Evolutionary conservation across 1,284 basidiomycete species (phyloP).

Genomic region (Phlebopus sp.): DNA sequence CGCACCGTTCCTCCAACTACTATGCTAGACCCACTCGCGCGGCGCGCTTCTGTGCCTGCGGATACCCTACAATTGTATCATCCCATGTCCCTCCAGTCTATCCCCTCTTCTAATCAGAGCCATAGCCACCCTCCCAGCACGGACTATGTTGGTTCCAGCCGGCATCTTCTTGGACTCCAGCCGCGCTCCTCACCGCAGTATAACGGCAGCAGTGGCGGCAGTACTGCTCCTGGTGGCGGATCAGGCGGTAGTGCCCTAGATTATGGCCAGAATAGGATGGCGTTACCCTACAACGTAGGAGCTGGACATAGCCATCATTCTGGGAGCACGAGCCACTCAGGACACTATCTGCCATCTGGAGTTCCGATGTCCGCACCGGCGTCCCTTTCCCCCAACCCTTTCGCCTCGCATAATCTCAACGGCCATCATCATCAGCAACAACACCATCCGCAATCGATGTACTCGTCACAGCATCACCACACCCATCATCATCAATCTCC

Average conservation of each 20-base stretch:
- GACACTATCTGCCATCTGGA: conserved; percentile 42
- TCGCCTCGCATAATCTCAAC: conserved; percentile 36
- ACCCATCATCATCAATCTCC: conserved; percentile 23
- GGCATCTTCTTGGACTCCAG: conserved; percentile 32
- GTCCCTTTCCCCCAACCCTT: conserved; percentile 45
- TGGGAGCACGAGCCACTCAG: conserved; percentile 34
- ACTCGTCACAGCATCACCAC: conserved; percentile 28
- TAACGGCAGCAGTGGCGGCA: conserved; percentile 15
- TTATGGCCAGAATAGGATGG: conserved; percentile 29
- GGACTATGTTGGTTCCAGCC: conserved; percentile 27
- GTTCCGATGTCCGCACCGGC: conserved; percentile 54
- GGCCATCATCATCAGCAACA: conserved; percentile 21
- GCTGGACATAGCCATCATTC: conserved; percentile 31
- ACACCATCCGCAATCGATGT: conserved; percentile 28
- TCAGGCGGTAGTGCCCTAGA: conserved; percentile 19
- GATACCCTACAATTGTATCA: conserved; percentile 69
- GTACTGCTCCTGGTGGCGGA: background rate
- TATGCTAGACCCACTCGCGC: conserved; percentile 36
- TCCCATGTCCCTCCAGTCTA: conserved; percentile 67
- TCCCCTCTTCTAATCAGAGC: conserved; percentile 27
- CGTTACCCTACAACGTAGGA: conserved; percentile 26
- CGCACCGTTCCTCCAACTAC: conserved; percentile 44
- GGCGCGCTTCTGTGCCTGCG: conserved; percentile 45
- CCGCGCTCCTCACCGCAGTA: conserved; percentile 30
- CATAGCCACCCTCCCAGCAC: conserved; percentile 22